These are phyloP conservation scores for Gossypium davidsonii DNA, from an alignment of 441 rosid species.

Conservation along the genomic window DNA sequence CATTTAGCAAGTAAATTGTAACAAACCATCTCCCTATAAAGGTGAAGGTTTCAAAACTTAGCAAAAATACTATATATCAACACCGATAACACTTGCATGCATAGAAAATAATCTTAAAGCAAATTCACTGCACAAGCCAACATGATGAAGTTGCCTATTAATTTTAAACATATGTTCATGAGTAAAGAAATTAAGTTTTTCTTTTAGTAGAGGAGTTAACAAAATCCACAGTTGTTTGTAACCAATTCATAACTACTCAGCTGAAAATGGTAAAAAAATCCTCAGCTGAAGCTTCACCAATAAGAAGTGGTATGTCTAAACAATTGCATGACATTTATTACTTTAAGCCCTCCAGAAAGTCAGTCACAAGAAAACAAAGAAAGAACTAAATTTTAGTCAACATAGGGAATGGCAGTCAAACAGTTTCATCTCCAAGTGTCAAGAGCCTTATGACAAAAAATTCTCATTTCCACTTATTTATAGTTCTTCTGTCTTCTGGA, in stretches of 20 bases:
- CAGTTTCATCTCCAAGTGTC: background rate
- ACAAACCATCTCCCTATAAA: constrained; percentile 1
- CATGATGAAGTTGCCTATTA: background rate
- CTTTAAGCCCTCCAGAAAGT: background rate
- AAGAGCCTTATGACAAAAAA: background rate
- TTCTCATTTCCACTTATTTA: background rate
- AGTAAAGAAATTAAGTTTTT: background rate
- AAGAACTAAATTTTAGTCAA: background rate
- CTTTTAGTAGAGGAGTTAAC: background rate
- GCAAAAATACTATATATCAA: background rate
- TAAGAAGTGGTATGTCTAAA: background rate
- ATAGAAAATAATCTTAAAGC: background rate
- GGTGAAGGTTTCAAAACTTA: background rate
- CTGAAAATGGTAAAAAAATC: background rate
- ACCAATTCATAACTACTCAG: background rate
- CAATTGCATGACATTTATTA: background rate
- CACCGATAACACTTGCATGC: background rate
- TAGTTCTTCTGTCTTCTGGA: background rate
- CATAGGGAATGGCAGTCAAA: background rate
- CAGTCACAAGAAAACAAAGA: background rate
- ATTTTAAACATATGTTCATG: background rate
- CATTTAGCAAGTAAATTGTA: background rate
- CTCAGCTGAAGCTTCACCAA: background rate
- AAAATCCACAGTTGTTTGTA: background rate
- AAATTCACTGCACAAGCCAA: background rate